Evolutionary conservation across 164 flowering plant species (phyloP).

Genomic region (Vitis amurensis): DNA sequence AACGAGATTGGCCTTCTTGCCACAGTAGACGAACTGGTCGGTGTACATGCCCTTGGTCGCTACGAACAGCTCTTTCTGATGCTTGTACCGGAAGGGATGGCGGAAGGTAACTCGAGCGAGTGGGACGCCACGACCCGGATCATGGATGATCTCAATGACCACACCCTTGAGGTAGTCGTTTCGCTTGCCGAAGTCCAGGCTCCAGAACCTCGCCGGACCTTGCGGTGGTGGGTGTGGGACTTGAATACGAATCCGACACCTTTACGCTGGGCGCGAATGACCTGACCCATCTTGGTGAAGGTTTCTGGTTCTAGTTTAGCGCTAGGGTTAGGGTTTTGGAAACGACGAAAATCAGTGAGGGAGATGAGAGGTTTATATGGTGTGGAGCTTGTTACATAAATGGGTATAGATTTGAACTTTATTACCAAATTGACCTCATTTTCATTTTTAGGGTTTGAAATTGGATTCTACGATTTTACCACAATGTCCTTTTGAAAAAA

Average conservation of each 20-base stretch:
- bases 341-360: too few relatives aligned
- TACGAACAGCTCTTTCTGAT: conserved; percentile 64
- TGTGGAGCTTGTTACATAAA: too few relatives aligned
- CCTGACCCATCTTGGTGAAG: conserved; percentile 44
- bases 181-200: conserved; percentile 62
- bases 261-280: conserved; percentile 63
- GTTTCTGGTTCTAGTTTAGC: background rate
- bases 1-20: conserved; percentile 52
- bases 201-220: conserved; percentile 57
- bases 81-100: conserved; percentile 59
- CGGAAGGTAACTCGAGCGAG: conserved; percentile 58
- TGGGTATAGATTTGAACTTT: too few relatives aligned
- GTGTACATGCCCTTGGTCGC: conserved; percentile 72
- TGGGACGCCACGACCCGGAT: conserved; percentile 69
- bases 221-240: conserved; percentile 71
- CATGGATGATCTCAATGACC: conserved; percentile 61
- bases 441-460: too few relatives aligned
- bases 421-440: too few relatives aligned
- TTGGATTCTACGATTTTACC: too few relatives aligned
- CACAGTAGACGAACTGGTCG: conserved; percentile 59
- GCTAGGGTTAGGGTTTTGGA: too few relatives aligned
- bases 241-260: conserved; percentile 64
- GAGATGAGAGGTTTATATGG: too few relatives aligned
- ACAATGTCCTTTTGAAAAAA: too few relatives aligned
- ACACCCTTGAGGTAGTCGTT: conserved; percentile 64